Conservation (phyloP, 768 basidiomycete genomes). For the Rhodotorula diobovata region DNA sequence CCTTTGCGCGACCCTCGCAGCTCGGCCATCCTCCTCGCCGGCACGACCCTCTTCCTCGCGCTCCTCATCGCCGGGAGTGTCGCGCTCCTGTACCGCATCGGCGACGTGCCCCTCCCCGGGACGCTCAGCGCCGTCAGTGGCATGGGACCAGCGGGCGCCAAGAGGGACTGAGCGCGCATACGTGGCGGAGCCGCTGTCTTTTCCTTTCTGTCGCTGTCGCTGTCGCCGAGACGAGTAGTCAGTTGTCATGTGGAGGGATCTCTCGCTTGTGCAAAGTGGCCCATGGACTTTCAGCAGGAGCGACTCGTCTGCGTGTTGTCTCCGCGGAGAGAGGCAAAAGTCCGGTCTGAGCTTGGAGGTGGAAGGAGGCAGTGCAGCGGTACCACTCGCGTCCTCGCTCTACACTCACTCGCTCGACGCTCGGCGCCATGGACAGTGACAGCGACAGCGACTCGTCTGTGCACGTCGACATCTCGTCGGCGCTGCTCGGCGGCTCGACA, state of each 20-base stretch:
- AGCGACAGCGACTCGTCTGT: slow-evolving; percentile 29
- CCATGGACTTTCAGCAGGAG: no score
- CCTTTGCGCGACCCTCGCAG: not conserved
- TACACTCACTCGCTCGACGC: not conserved
- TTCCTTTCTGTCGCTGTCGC: no score
- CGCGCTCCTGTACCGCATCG: slow-evolving; percentile 16
- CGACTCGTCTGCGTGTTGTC: no score
- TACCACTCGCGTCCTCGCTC: no score
- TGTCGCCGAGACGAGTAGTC: no score
- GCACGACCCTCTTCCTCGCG: slow-evolving; percentile 18
- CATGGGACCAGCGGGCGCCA: not conserved
- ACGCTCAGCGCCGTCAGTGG: slow-evolving; percentile 27
- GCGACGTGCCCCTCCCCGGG: slow-evolving; percentile 27
- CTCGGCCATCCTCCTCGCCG: slow-evolving; percentile 19
- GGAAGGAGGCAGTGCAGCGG: no score
- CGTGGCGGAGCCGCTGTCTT: no score
- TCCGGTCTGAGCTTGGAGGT: not conserved
- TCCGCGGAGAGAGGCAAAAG: not conserved
- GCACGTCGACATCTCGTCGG: slow-evolving; percentile 35
- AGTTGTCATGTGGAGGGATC: no score
- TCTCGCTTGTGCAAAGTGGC: no score
- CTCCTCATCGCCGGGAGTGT: slow-evolving; percentile 15
- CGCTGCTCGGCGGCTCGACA: slow-evolving; percentile 9
- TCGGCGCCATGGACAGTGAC: slow-evolving; percentile 15
- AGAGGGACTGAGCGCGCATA: slow-evolving; percentile 4